Conservation (phyloP, 768 basidiomycete genomes). For the Leucosporidium scottii region DNA sequence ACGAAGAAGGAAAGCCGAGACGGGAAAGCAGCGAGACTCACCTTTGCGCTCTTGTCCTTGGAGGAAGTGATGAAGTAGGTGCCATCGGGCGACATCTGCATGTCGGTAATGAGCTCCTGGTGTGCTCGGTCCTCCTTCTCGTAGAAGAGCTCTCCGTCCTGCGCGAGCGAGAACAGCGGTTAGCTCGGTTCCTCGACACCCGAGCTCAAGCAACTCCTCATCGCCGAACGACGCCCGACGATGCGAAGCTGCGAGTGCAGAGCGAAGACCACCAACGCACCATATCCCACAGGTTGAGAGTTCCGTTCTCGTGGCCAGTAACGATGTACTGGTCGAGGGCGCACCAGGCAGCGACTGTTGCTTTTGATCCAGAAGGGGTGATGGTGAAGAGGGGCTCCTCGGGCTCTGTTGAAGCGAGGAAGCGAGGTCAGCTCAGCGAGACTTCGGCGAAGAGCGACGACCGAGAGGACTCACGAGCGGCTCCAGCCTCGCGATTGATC, state of each 20-base stretch:
- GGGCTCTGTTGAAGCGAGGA: conserved; percentile 10
- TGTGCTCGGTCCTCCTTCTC: conserved; percentile 52
- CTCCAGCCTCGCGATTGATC: conserved; percentile 66
- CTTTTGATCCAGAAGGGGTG: conserved; percentile 62
- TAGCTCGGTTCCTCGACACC: background rate
- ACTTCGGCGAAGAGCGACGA: too few species aligned
- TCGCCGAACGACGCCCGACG: rapidly evolving
- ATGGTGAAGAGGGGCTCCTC: conserved; percentile 32
- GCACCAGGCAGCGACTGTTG: conserved; percentile 92
- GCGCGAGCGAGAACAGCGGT: background rate
- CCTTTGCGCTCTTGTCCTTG: conserved; percentile 94
- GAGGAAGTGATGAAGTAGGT: conserved; percentile 93
- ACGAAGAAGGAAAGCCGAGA: background rate
- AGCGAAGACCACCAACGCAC: conserved; percentile 6
- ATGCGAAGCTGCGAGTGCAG: background rate
- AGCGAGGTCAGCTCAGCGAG: background rate
- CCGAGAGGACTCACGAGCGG: background rate
- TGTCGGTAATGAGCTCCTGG: conserved; percentile 65
- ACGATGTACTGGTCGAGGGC: conserved; percentile 68
- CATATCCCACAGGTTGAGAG: conserved; percentile 82
- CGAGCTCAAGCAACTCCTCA: background rate
- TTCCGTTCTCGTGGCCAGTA: conserved; percentile 95
- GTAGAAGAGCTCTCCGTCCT: conserved; percentile 33
- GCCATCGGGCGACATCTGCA: conserved; percentile 81
- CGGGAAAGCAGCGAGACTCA: conserved; percentile 43